A percentile compares a stretch with the other conserved stretches of the same genome.
Evolutionary conservation across 345 rosid genomes (phyloP).

Genomic region (Mallotus nudiflorus): DNA sequence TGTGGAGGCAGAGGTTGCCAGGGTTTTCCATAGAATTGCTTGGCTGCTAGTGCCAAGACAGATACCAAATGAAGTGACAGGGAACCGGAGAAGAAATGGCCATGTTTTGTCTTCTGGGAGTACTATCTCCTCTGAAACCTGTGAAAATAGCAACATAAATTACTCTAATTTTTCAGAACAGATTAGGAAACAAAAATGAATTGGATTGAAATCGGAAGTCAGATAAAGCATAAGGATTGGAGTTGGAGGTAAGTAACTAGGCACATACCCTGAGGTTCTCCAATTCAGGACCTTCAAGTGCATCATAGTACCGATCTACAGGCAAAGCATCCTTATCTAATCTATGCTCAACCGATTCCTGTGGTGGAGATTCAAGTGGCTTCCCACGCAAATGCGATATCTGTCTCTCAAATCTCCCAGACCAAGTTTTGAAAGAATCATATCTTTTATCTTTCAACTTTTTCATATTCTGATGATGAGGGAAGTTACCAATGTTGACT

Average conservation of each 20-base stretch:
- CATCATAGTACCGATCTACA: slow-evolving; percentile 77
- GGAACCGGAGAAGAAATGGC: slow-evolving; percentile 88
- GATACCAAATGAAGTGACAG: slow-evolving; percentile 79
- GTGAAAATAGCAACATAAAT: slow-evolving; percentile 11
- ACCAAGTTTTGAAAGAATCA: slow-evolving; percentile 89
- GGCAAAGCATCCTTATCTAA: slow-evolving; percentile 53
- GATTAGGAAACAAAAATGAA: background rate
- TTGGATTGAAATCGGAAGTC: background rate
- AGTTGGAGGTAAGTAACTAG: background rate
- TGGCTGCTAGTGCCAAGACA: slow-evolving; percentile 93
- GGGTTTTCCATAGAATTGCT: slow-evolving; percentile 83
- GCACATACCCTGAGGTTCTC: slow-evolving; percentile 71
- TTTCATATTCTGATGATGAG: slow-evolving; percentile 32
- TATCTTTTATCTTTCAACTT: slow-evolving; percentile 56
- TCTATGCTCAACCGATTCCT: slow-evolving; percentile 21
- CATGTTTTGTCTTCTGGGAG: slow-evolving; percentile 77
- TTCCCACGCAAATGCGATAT: slow-evolving; percentile 57
- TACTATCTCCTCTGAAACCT: slow-evolving; percentile 72
- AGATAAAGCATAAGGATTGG: background rate
- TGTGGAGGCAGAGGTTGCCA: slow-evolving; percentile 63
- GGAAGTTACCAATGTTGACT: slow-evolving; percentile 19
- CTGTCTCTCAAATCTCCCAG: slow-evolving; percentile 83
- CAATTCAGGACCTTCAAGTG: slow-evolving; percentile 83
- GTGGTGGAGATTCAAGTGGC: slow-evolving; percentile 36
- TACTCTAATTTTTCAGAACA: background rate